Base-by-base conservation (phyloP, 805 yeast species). In the Saturnispora sanitii region DNA sequence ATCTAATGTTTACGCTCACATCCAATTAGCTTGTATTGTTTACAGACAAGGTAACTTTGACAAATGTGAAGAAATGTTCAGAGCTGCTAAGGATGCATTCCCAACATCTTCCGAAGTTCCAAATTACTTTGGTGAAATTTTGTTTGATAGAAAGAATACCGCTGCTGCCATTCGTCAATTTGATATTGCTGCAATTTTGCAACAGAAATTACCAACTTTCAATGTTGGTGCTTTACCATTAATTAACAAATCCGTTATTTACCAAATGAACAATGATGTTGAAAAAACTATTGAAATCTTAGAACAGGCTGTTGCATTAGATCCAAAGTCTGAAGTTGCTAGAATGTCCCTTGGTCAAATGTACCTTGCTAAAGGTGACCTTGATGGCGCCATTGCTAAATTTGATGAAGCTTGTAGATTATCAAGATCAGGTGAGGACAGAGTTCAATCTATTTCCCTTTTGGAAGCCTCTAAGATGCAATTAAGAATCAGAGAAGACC, bases 391-490 rank as follows among this genome's bases (percentile, higher is more conserved):
- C 26, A 74, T 85, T 49, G 66, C 65, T 46, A 71, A 82, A 57
- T 88, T 90, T 59, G 92, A 84, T 66, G 83, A 79, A 56, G 81
- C 90, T 45, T 79, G 92, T 41, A 72, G 72, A 43, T 71, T 88
- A 51, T 82, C 95, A 18, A 81, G 97, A 73, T 73, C 83, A 38
- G 70, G 75, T 38, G 86, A 81, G 45, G 97, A 90, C 66, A 82
- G 85, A 67, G 70, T 82, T 41, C 96, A 86, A 67, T 92, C 95
- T 42, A 79, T 86, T 47, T 80, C 92, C 16, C 82, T 84, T 53
- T 88, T 90, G 45, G 96, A 86, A 66, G 96, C 96, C 48, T 78
- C 95, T 37, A 83, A 82, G 61, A 77, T 87, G 66, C 98, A 92
- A 70, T 66, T 78, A 56, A 77, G 80, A 56, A 75, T 92, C 52